These are phyloP conservation scores for Plasmodium coatneyi DNA, from an alignment of 169 alveolate species.

Conservation along the genomic window DNA sequence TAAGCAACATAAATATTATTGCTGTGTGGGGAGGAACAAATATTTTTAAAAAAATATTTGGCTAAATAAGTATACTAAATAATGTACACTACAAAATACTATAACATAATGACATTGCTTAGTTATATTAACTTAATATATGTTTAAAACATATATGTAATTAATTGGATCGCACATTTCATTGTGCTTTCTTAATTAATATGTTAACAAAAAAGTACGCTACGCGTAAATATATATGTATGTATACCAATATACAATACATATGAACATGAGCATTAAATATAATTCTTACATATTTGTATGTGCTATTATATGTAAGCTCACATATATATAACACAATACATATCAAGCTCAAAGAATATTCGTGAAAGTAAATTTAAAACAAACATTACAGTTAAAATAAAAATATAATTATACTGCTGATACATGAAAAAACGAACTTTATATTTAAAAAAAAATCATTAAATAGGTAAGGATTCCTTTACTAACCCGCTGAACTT, in stretches of 20 bases:
- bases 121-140: not conserved
- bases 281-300: not conserved
- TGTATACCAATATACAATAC: not conserved
- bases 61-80: not conserved
- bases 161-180: not conserved
- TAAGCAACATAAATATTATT: not conserved
- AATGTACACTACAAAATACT: not conserved
- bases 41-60: not conserved
- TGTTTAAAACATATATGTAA: not conserved
- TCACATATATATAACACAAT: not conserved
- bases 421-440: not conserved
- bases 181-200: not conserved
- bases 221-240: not conserved
- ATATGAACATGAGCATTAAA: not conserved
- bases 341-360: not conserved
- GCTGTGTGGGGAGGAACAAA: not conserved
- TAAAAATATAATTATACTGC: not conserved
- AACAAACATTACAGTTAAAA: not conserved
- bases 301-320: not conserved
- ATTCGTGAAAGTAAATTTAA: not conserved
- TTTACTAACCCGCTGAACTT: not conserved
- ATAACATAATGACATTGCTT: not conserved
- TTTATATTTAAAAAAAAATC: too few relatives aligned
- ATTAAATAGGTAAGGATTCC: not conserved
- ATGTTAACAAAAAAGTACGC: not conserved